Percentiles rank a stretch among this genome's conserved stretches.
Conservation (phyloP, 352 stramenopile genomes). For the Heterotrichella gracilis region DNA sequence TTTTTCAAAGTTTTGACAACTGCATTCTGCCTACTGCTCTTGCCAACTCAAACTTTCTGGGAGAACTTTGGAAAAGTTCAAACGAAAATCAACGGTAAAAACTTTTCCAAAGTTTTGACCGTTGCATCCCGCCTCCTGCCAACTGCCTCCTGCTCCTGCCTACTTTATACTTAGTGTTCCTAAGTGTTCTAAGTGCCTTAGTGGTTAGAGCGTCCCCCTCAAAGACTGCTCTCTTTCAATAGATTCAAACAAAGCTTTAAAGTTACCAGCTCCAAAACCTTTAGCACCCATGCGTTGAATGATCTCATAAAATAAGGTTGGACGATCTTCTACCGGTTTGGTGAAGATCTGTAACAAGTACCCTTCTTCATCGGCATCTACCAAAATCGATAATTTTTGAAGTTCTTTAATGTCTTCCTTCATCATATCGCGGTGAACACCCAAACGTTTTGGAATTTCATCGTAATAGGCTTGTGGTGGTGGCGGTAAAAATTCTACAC, state of each 20-base stretch:
- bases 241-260: constrained; percentile 44
- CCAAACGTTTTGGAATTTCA: not conserved
- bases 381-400: constrained; percentile 35
- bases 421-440: not conserved
- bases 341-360: constrained; percentile 55
- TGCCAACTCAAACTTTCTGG: too few species aligned
- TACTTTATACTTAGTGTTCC: too few species aligned
- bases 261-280: constrained; percentile 47
- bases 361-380: constrained; percentile 43
- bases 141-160: too few species aligned
- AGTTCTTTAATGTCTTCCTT: constrained; percentile 43
- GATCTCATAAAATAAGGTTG: constrained; percentile 56
- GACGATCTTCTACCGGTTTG: constrained; percentile 39
- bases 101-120: too few species aligned
- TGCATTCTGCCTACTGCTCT: too few species aligned
- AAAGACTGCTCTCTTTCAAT: constrained; percentile 27
- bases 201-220: not conserved
- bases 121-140: too few species aligned
- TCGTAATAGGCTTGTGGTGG: not conserved
- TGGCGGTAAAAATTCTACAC: constrained; percentile 13
- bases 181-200: too few species aligned
- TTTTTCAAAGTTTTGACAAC: too few species aligned
- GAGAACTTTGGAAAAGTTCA: too few species aligned
- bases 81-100: too few species aligned
- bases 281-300: constrained; percentile 54